These are phyloP conservation scores for Boletus rufocinnamomeus DNA, from an alignment of 768 basidiomycete species.

Conservation along the genomic window DNA sequence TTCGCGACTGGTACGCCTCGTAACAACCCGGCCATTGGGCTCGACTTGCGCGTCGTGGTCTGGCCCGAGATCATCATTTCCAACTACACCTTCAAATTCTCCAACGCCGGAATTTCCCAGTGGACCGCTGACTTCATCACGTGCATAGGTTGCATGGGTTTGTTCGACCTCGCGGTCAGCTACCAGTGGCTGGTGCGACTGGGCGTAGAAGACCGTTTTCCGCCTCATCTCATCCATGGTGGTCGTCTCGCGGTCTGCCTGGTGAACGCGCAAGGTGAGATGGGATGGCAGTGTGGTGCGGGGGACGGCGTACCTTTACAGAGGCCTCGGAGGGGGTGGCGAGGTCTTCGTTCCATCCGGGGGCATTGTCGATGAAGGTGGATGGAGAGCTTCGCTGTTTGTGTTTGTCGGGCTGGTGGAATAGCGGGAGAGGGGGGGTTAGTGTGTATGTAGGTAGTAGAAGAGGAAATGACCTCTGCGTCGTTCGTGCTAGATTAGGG, in stretches of 20 bases:
- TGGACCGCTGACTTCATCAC: conserved; percentile 32
- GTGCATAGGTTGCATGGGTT: conserved; percentile 31
- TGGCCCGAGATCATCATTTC: conserved; percentile 31
- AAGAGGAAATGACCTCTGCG: conserved; percentile 42
- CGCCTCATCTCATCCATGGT: conserved; percentile 23
- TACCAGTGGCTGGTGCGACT: conserved; percentile 7
- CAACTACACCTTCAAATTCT: conserved; percentile 34
- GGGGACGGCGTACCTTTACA: conserved; percentile 49
- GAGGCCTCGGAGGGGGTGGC: conserved; percentile 65
- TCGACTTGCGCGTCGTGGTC: conserved; percentile 26
- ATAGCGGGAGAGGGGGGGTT: neutral
- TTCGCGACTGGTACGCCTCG: conserved; percentile 16
- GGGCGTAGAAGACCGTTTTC: conserved; percentile 25
- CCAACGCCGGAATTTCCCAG: conserved; percentile 31
- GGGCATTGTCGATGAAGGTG: conserved; percentile 53
- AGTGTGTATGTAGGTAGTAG: neutral
- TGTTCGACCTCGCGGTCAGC: conserved; percentile 18
- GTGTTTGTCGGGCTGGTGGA: conserved; percentile 51
- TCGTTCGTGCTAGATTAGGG: conserved; percentile 48
- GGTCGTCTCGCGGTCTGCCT: conserved; percentile 30
- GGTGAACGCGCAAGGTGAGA: neutral
- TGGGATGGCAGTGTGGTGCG: neutral
- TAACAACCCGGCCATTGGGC: conserved; percentile 26
- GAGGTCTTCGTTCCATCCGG: conserved; percentile 72
- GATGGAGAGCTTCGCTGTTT: conserved; percentile 52